Evolutionary conservation across 345 rosid species (phyloP).

Genomic region (Eucalyptus brandiana): DNA sequence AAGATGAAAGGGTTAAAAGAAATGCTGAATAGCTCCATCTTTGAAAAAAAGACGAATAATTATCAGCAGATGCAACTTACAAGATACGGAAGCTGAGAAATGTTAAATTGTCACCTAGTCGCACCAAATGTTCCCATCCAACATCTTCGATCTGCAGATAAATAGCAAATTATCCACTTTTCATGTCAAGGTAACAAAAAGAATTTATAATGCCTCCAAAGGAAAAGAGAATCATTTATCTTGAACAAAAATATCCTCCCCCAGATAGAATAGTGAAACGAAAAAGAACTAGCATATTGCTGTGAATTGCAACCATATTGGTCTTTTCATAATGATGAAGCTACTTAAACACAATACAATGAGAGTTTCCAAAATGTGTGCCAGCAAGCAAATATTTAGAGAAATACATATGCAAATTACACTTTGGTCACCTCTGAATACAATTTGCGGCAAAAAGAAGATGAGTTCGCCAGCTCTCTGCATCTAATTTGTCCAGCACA

Average conservation of each 20-base stretch:
- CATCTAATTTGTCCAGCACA: slow-evolving; percentile 10
- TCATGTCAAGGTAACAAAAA: background rate
- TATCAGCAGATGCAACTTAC: slow-evolving; percentile 23
- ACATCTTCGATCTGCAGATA: slow-evolving; percentile 60
- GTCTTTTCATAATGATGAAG: background rate
- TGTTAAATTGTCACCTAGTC: slow-evolving; percentile 37
- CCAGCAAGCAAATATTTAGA: background rate
- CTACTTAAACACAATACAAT: background rate
- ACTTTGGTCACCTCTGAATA: slow-evolving; percentile 57
- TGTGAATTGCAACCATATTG: background rate
- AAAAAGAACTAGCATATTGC: background rate
- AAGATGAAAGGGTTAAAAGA: background rate
- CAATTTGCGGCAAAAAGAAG: slow-evolving; percentile 37
- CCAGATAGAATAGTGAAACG: background rate
- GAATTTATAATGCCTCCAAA: background rate
- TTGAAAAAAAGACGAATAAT: background rate
- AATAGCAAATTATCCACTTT: background rate
- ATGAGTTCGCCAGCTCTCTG: slow-evolving; percentile 29
- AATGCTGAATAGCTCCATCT: background rate
- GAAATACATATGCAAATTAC: background rate
- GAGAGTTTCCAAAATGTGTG: background rate
- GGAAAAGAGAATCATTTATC: background rate
- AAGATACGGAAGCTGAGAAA: slow-evolving; percentile 45
- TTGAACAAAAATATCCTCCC: background rate
- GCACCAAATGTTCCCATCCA: slow-evolving; percentile 67